These are phyloP conservation scores for Hyaloscypha variabilis DNA, from an alignment of 495 filamentous ascomycete genomes.

Conservation along the genomic window DNA sequence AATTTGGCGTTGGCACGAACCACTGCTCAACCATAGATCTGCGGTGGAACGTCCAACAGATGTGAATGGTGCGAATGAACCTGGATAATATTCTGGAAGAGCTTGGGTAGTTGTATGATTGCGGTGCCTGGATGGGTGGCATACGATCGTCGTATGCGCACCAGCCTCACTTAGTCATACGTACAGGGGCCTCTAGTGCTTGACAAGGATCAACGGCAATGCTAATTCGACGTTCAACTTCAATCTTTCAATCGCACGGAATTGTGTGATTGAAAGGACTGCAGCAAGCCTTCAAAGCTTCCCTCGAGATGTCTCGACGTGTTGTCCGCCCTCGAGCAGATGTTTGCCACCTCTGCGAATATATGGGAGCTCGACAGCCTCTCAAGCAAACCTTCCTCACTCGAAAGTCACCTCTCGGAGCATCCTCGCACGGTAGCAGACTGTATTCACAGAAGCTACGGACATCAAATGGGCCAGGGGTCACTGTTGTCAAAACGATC, in stretches of 20 bases:
- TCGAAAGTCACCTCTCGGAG: conserved; percentile 6
- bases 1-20: neutral
- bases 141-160: conserved; percentile 14
- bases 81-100: neutral
- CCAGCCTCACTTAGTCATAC: conserved; percentile 9
- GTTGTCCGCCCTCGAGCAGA: conserved; percentile 16
- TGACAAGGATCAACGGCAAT: neutral
- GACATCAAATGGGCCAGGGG: neutral
- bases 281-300: neutral
- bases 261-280: neutral
- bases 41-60: neutral
- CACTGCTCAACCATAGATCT: neutral
- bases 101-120: neutral
- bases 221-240: conserved; percentile 2
- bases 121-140: neutral
- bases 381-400: conserved; percentile 11
- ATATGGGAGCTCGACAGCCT: conserved; percentile 19
- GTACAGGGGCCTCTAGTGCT: neutral
- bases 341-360: conserved; percentile 34
- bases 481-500: neutral
- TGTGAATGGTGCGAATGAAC: neutral
- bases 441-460: conserved; percentile 10
- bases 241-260: neutral
- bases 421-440: conserved; percentile 12
- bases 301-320: conserved; percentile 26